These are phyloP conservation scores for Phaeosphaeriaceae sp. DNA, from an alignment of 2,329 filamentous ascomycete species.

Conservation along the genomic window DNA sequence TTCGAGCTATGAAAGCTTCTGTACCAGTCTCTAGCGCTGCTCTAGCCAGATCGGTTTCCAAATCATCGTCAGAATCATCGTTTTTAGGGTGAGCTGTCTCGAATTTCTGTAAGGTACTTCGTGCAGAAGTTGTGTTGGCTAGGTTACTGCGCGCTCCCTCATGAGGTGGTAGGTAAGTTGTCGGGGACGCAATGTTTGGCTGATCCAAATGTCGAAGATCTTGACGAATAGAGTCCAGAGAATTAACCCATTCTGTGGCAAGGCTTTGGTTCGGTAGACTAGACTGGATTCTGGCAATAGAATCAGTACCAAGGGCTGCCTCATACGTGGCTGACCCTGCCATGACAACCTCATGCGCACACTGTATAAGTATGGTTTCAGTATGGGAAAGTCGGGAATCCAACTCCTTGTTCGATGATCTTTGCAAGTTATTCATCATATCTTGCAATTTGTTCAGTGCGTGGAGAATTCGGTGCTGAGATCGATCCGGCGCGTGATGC, in stretches of 20 bases:
- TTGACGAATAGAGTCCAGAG: conserved; percentile 12
- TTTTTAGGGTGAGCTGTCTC: neutral
- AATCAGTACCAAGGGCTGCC: conserved; percentile 1
- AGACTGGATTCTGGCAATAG: neutral
- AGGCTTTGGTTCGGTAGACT: neutral
- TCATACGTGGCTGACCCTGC: conserved; percentile 5
- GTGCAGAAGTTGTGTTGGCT: neutral
- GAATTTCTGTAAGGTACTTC: neutral
- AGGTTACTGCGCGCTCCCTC: neutral
- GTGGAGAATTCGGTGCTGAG: conserved; percentile 7
- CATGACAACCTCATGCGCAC: conserved; percentile 16
- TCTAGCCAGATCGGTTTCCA: conserved; percentile 32
- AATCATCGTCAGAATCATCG: conserved; percentile 32
- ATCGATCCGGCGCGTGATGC: conserved; percentile 4
- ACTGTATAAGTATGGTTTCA: conserved; percentile 17
- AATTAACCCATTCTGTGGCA: conserved; percentile 14
- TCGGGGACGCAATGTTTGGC: neutral
- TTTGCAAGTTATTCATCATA: conserved; percentile 17
- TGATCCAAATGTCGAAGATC: neutral
- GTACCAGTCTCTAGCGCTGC: conserved; percentile 30
- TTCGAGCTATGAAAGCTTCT: conserved; percentile 26
- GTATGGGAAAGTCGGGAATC: conserved; percentile 13
- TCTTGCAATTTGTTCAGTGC: conserved; percentile 10
- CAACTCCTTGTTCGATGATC: conserved; percentile 9
- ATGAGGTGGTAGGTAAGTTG: neutral